These are phyloP conservation scores for Agroathelia rolfsii DNA, from an alignment of 1,284 basidiomycete species.

Conservation along the genomic window DNA sequence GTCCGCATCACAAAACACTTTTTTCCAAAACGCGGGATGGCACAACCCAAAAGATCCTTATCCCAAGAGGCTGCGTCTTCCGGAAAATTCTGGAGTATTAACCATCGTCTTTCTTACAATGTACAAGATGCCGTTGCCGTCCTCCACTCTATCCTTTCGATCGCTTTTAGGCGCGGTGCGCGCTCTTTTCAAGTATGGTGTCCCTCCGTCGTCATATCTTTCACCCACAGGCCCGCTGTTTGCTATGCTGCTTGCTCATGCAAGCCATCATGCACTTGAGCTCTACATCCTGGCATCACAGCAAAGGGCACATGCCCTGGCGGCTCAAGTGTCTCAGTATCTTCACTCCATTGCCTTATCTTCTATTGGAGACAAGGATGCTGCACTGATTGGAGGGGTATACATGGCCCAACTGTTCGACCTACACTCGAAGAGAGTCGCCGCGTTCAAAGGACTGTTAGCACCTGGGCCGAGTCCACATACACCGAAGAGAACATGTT, in stretches of 20 bases:
- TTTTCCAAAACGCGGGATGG: too few relatives aligned
- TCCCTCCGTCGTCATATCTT: constrained; percentile 3
- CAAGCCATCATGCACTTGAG: constrained; percentile 11
- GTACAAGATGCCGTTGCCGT: constrained; percentile 10
- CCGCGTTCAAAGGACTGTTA: constrained; percentile 15
- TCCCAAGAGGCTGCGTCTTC: constrained; percentile 6
- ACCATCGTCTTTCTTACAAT: constrained; percentile 14
- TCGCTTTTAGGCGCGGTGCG: constrained; percentile 7
- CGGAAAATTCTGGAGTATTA: constrained; percentile 9
- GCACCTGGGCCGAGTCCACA: constrained; percentile 14
- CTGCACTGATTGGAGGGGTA: constrained; percentile 14
- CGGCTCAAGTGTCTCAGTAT: constrained; percentile 13
- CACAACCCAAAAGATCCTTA: too few relatives aligned
- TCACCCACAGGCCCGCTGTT: constrained; percentile 4
- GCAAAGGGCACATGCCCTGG: constrained; percentile 15
- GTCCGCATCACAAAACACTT: constrained; percentile 12
- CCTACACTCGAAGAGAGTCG: constrained; percentile 17
- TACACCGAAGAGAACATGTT: constrained; percentile 8
- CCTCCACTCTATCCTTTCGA: constrained; percentile 9
- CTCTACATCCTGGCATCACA: constrained; percentile 16
- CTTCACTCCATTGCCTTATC: constrained; percentile 14
- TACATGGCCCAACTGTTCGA: constrained; percentile 19
- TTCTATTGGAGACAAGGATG: constrained; percentile 15
- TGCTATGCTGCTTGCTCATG: constrained; percentile 8
- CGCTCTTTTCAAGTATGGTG: constrained; percentile 11